Evolutionary conservation across 1,139 yeast species (phyloP), one percentile per base, ranked within the genome.

Genomic region (Neolecta irregularis): DNA sequence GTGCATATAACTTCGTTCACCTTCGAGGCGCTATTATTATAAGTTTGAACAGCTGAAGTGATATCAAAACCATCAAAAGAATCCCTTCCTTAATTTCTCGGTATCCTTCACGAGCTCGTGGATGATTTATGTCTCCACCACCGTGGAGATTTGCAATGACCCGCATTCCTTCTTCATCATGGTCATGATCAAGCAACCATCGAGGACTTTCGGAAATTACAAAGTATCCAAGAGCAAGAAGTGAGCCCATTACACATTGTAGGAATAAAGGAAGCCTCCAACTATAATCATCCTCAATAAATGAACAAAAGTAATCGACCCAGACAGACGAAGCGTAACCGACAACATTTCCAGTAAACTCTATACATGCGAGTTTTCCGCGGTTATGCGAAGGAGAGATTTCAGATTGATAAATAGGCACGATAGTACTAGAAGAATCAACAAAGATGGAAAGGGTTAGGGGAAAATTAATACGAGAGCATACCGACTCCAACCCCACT

Each of bases 351-450:
- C 94, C 94, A 0, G 95, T 79, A 55, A 83, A 85, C 57, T 85
- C 94, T 32, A 83, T 73, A 50, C 93, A 81, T 0, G 93, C 94
- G 39, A 80, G 67, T 49, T 76, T 71, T 1, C 96, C 96, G 42
- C 96, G 65, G 46, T 76, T 79, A 44, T 77, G 76, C 1, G 94
- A 83, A 11, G 93, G 93, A 26, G 91, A 74, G 41, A 85, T 80
- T 53, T 85, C 96, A 5, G 81, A 70, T 57, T 83, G 94, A 55
- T 81, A 85, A 34, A 88, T 80, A 0, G 96, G 95, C n/a, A 88
- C 91, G 36, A 83, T 80, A 5, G 93, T 80, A n/a, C 92, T 76
- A 38, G 85, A 63, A 50, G 80, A 66, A 8, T 95, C 96, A 32
- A 85, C 85, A 11, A 93, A 94, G 7, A 39, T 24, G n/a, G n/a